These are phyloP conservation scores for Spiromastix sp. DNA, from an alignment of 2,329 filamentous ascomycete genomes.

Conservation along the genomic window DNA sequence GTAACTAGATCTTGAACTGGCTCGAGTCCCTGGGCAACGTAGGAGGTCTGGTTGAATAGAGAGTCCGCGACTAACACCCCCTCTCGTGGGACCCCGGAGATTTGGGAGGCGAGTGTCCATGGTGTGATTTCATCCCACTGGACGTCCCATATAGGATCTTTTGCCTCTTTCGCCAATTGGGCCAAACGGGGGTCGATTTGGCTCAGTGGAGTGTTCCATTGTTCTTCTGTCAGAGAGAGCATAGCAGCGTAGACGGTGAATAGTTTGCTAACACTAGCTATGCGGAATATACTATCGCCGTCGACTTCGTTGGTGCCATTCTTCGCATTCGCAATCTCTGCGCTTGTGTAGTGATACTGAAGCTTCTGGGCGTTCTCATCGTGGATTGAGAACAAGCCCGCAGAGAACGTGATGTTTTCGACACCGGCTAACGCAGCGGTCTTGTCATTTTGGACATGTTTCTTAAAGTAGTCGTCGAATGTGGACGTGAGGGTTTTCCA, in stretches of 20 bases:
- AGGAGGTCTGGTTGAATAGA: slow-evolving; percentile 25
- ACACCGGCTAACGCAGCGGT: slow-evolving; percentile 9
- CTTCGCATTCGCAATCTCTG: slow-evolving; percentile 20
- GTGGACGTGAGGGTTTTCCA: slow-evolving; percentile 26
- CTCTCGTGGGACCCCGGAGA: slow-evolving; percentile 33
- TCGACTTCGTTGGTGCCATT: slow-evolving; percentile 28
- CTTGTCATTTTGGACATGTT: slow-evolving; percentile 11
- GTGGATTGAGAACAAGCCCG: slow-evolving; percentile 30
- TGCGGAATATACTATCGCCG: slow-evolving; percentile 33
- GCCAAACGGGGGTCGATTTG: slow-evolving; percentile 35
- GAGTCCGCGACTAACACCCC: slow-evolving; percentile 21
- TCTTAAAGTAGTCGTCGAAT: too few species aligned
- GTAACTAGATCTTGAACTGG: slow-evolving; percentile 13
- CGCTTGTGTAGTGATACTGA: slow-evolving; percentile 27
- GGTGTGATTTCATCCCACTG: slow-evolving; percentile 41
- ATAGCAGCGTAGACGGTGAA: slow-evolving; percentile 31
- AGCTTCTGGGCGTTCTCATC: slow-evolving; percentile 21
- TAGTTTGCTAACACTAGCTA: slow-evolving; percentile 33
- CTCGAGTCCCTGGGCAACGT: too few species aligned
- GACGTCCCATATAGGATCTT: slow-evolving; percentile 24
- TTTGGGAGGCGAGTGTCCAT: slow-evolving; percentile 35
- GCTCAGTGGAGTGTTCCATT: slow-evolving; percentile 37
- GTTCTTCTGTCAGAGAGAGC: slow-evolving; percentile 20
- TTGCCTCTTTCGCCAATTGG: slow-evolving; percentile 15
- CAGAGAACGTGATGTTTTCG: slow-evolving; percentile 29